Percentiles rank a stretch among this genome's conserved stretches.
These are phyloP conservation scores for Ceraceosorus guamensis DNA, from an alignment of 1,284 basidiomycete species.

Conservation along the genomic window DNA sequence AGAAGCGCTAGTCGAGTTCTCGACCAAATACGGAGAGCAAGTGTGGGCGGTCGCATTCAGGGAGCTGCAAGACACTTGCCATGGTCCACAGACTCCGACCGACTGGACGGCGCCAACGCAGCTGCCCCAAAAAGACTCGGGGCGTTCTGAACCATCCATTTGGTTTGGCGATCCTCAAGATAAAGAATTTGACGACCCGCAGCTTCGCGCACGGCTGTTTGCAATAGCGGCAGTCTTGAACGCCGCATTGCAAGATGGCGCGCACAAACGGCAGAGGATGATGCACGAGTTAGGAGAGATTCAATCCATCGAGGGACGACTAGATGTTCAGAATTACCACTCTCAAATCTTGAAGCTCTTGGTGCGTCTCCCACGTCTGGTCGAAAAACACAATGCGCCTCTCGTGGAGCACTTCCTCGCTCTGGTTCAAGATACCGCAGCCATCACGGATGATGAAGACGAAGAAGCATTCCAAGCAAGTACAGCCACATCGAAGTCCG, in stretches of 20 bases:
- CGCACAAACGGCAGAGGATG: not conserved
- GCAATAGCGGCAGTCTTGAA: constrained; percentile 10
- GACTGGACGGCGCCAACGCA: not conserved
- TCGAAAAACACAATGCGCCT: constrained; percentile 32
- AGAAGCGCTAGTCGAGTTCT: constrained; percentile 33
- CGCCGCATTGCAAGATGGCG: not conserved
- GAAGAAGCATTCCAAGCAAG: not conserved
- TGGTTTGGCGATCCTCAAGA: constrained; percentile 6
- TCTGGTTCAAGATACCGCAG: constrained; percentile 19
- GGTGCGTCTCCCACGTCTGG: constrained; percentile 17
- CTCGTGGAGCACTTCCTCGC: constrained; percentile 33
- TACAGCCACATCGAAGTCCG: not conserved
- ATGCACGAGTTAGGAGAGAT: not conserved
- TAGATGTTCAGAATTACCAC: constrained; percentile 38
- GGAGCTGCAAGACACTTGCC: constrained; percentile 12
- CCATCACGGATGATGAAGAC: constrained; percentile 15
- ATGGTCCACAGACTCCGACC: too few species aligned
- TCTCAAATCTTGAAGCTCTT: constrained; percentile 36
- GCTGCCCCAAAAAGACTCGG: not conserved
- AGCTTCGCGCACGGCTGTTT: constrained; percentile 15
- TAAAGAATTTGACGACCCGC: constrained; percentile 34
- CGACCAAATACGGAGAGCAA: constrained; percentile 11
- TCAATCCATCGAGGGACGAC: constrained; percentile 25
- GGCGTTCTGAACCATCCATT: too few species aligned
- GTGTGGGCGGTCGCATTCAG: constrained; percentile 22